phyloP scores from a whole-genome alignment of 768 basidiomycete genomes.

The Cubamyces lactineus region DNA sequence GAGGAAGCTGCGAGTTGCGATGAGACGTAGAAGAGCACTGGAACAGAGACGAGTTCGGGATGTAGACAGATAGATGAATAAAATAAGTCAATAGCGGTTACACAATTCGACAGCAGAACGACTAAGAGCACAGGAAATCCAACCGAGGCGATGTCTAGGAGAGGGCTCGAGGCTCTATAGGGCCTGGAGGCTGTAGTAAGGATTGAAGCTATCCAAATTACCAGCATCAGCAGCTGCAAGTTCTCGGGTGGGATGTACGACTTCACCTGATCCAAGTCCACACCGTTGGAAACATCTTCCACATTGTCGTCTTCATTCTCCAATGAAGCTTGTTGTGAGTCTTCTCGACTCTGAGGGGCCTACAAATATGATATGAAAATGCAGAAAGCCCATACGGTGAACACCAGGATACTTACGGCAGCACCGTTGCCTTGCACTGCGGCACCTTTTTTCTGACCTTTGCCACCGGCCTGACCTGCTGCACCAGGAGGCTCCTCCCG shows the following conservation, averaged over 20 bases:
- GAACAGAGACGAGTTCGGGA: no score
- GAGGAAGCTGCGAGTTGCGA: no score
- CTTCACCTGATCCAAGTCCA: constrained; percentile 24
- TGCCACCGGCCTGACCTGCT: constrained; percentile 17
- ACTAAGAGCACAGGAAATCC: background rate
- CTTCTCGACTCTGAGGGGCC: constrained; percentile 14
- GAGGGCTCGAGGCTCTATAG: constrained; percentile 16
- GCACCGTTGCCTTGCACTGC: constrained; percentile 15
- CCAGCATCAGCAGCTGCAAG: background rate
- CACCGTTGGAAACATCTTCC: constrained; percentile 10
- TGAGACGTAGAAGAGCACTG: background rate
- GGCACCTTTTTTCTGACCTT: constrained; percentile 31
- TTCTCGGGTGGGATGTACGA: background rate
- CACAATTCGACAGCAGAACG: constrained; percentile 9
- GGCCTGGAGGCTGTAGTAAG: constrained; percentile 20
- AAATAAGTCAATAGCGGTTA: constrained; percentile 10
- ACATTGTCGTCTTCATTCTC: constrained; percentile 12
- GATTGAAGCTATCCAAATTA: constrained; percentile 7
- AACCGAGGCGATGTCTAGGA: background rate
- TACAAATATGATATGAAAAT: background rate
- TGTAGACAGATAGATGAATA: background rate
- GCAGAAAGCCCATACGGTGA: background rate
- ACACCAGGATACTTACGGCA: background rate
- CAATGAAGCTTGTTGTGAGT: constrained; percentile 12
- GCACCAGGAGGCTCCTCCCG: constrained; percentile 62